Conservation (phyloP, 352 stramenopile species). For the Proteromonas lacertae region DNA sequence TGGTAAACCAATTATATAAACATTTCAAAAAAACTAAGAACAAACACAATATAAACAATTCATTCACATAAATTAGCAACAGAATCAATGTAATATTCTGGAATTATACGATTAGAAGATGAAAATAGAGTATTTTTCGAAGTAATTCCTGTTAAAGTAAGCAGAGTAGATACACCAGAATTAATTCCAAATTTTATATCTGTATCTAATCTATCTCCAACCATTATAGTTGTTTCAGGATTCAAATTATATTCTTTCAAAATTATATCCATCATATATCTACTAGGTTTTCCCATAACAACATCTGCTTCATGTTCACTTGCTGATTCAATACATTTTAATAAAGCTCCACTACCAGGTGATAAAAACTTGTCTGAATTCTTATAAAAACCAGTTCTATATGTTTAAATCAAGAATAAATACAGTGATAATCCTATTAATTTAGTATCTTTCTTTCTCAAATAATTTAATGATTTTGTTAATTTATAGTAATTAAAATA, state of each 20-base stretch:
- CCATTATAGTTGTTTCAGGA: constrained; percentile 12
- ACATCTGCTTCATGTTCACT: too few relatives aligned
- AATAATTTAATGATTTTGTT: constrained; percentile 40
- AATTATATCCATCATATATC: constrained; percentile 49
- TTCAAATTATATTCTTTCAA: constrained; percentile 25
- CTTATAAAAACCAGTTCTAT: background rate
- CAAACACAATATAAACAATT: too few relatives aligned
- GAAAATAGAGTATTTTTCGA: constrained; percentile 30
- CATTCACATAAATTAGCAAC: constrained; percentile 34
- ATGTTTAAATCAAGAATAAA: background rate
- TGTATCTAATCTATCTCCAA: constrained; percentile 43
- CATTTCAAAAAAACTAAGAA: too few relatives aligned
- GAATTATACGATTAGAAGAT: constrained; percentile 27
- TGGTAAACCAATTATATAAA: too few relatives aligned
- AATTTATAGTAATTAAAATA: constrained; percentile 57
- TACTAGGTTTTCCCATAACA: constrained; percentile 33
- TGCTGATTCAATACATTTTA: background rate
- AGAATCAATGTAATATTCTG: constrained; percentile 34
- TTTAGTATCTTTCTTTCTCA: constrained; percentile 35
- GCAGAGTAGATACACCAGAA: constrained; percentile 31
- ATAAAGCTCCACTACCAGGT: too few relatives aligned
- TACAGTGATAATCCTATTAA: constrained; percentile 56
- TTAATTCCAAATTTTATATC: constrained; percentile 42
- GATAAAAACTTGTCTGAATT: too few relatives aligned
- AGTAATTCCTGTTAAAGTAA: constrained; percentile 38